phyloP scores from a whole-genome alignment of 352 stramenopile species.

The Phytophthora sojae region DNA sequence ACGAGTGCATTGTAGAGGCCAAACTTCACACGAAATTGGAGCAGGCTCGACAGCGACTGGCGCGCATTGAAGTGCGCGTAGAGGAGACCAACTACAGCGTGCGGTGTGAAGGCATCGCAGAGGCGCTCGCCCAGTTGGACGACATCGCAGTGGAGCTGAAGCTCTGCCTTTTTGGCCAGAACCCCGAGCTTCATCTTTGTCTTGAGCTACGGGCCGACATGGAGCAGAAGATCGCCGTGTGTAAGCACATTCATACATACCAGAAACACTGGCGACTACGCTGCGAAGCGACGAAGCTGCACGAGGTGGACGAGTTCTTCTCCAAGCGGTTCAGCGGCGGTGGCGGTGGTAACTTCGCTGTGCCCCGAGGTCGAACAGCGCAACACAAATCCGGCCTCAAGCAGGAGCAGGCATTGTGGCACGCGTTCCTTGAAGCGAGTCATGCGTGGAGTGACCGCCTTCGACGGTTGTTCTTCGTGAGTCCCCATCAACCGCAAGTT shows the following conservation, averaged over 20 bases:
- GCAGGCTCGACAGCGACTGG: constrained; percentile 40
- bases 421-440: constrained; percentile 40
- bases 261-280: constrained; percentile 53
- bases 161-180: constrained; percentile 50
- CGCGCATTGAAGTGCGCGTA: constrained; percentile 39
- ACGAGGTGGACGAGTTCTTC: constrained; percentile 74
- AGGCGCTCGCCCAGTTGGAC: constrained; percentile 43
- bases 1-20: constrained; percentile 63
- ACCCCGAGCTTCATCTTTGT: constrained; percentile 47
- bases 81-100: constrained; percentile 54
- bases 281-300: constrained; percentile 58
- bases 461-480: constrained; percentile 54
- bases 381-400: constrained; percentile 22
- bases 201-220: constrained; percentile 43
- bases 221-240: constrained; percentile 40
- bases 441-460: constrained; percentile 54
- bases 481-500: constrained; percentile 14
- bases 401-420: constrained; percentile 39
- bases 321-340: constrained; percentile 29
- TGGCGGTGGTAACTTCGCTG: constrained; percentile 15
- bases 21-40: constrained; percentile 52
- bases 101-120: constrained; percentile 39
- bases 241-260: constrained; percentile 48
- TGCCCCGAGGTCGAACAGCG: constrained; percentile 15
- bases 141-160: constrained; percentile 45